phyloP scores from a whole-genome alignment of 108 stramenopile genomes.

The Cyclotella sp. region DNA sequence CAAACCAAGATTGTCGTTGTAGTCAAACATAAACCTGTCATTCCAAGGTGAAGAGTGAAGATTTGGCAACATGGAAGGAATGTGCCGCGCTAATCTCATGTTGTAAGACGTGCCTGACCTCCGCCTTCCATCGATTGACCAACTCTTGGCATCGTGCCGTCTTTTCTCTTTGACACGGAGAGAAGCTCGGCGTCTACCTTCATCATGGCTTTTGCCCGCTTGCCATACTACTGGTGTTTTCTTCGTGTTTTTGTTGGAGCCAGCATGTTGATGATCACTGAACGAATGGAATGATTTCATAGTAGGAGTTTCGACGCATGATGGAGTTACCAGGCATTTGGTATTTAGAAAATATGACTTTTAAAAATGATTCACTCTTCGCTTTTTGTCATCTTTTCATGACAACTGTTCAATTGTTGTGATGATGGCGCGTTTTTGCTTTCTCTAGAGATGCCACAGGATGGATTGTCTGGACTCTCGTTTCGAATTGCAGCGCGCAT shows the following conservation, averaged over 20 bases:
- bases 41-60: constrained; percentile 13
- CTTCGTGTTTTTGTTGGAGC: not conserved
- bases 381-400: too few species aligned
- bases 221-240: not conserved
- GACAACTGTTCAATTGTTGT: too few species aligned
- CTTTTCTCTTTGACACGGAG: constrained; percentile 10
- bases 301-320: too few species aligned
- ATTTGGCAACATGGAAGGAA: not conserved
- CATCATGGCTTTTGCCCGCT: not conserved
- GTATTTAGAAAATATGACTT: too few species aligned
- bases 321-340: too few species aligned
- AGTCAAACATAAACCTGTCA: not conserved
- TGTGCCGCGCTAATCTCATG: not conserved
- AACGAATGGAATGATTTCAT: too few species aligned
- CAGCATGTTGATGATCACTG: too few species aligned
- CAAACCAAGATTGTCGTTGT: not conserved
- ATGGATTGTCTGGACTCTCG: too few species aligned
- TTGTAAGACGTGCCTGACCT: not conserved
- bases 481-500: too few species aligned
- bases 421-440: too few species aligned
- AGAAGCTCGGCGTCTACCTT: not conserved
- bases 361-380: too few species aligned
- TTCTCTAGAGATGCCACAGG: too few species aligned
- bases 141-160: not conserved
- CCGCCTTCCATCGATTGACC: not conserved